These are phyloP conservation scores for Plenodomus tracheiphilus DNA, from an alignment of 2,329 filamentous ascomycete species.

Conservation along the genomic window DNA sequence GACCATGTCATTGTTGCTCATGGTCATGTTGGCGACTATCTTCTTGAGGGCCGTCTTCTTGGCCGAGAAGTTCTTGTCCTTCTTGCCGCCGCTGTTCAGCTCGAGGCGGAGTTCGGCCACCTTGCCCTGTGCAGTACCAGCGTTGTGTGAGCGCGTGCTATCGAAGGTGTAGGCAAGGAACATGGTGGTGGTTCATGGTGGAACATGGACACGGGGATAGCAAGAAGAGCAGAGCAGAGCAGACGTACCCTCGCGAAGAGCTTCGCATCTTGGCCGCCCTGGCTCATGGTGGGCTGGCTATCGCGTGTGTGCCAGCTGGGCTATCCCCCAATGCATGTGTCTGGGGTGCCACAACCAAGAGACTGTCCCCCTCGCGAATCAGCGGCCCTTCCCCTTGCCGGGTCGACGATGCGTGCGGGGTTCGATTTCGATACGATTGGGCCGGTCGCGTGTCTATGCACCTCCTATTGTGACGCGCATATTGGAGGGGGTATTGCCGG, in stretches of 20 bases:
- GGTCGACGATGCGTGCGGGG: conserved; percentile 9
- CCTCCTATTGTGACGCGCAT: conserved; percentile 22
- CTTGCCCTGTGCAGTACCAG: conserved; percentile 77
- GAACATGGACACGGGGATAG: background rate
- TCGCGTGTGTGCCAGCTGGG: conserved; percentile 21
- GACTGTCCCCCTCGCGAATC: conserved; percentile 28
- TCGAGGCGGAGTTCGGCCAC: conserved; percentile 95
- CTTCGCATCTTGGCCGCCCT: conserved; percentile 91
- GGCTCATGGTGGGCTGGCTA: conserved; percentile 57
- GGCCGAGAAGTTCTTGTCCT: conserved; percentile 91
- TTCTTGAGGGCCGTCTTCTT: conserved; percentile 99
- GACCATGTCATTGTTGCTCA: conserved; percentile 99
- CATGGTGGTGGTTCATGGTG: conserved; percentile 21
- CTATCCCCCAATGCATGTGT: conserved; percentile 35
- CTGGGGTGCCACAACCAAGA: conserved; percentile 29
- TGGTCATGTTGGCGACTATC: conserved; percentile 99
- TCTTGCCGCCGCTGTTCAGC: conserved; percentile 91
- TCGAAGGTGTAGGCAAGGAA: conserved; percentile 45
- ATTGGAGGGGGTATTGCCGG: conserved; percentile 5
- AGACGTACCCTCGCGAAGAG: conserved; percentile 96
- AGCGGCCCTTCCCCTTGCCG: conserved; percentile 30
- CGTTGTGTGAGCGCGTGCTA: conserved; percentile 55
- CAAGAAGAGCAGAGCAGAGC: conserved; percentile 4
- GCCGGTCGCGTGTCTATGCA: conserved; percentile 11
- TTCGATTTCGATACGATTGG: too few relatives aligned